Base-by-base conservation (phyloP, 192 early-diverging fungal genomes). In the Gaertneriomyces sp. region DNA sequence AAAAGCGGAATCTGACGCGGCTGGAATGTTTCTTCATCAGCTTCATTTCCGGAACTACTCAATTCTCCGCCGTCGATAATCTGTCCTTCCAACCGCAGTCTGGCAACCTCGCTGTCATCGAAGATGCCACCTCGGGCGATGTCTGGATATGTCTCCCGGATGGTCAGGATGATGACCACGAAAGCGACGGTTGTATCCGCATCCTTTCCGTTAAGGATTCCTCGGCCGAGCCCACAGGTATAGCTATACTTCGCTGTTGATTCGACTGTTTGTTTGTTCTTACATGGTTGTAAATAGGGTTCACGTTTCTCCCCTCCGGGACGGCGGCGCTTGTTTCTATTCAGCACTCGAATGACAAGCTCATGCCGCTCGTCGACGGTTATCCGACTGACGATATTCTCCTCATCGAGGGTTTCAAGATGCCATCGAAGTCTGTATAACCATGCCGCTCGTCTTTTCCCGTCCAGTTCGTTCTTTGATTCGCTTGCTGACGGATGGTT, bases 111-210 rank as follows among this genome's bases (percentile, higher is more conserved):
- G 49, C 49, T n/a, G 20, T 51, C 49, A 51, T 51, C 0, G 49
- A 51, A 51, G 6, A 51, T 20, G 20, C n/a, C 49, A n/a, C 49
- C 3, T 17, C n/a, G n/a, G 49, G 49, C n/a, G 49, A 51, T 6
- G 20, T 51, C 20, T 51, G n/a, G n/a, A 51, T 51, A 20, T 51
- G 49, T 20, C 49, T 51, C 20, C 49, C 49, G n/a, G 49, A 51
- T 51, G 49, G 49, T 6, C n/a, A 4, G 20, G 49, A 51, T 51
- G 20, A 51, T 17, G 49, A 51, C 6, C n/a, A n/a, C 5, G 49
- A 51, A 51, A 51, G 49, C 49, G 49, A 51, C 20, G 49, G 49
- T 17, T 51, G 49, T 51, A 51, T 51, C 20, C 49, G 49, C 20
- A 17, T 51, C 49, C 49, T 51, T 20, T 51, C 49, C 20, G 49